Evolutionary conservation across 441 rosid genomes (phyloP).

Genomic region (Bocquillonia castaneifolia): DNA sequence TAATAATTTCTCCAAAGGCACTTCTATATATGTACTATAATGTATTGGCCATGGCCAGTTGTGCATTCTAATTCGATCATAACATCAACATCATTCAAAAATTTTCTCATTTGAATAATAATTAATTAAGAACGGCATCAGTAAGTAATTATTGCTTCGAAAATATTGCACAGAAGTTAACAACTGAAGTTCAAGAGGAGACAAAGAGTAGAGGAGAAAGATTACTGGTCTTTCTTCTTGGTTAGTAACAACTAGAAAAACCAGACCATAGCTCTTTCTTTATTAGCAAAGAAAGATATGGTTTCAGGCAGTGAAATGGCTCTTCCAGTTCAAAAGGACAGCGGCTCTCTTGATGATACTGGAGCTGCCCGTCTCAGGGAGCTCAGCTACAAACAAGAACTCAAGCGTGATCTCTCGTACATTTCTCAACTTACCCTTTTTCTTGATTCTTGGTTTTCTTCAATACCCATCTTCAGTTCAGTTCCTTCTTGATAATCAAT

Average conservation of each 20-base stretch:
- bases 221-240: not conserved
- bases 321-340: conserved; percentile 31
- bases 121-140: too few species aligned
- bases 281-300: conserved; percentile 7
- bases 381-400: conserved; percentile 97
- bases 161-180: too few species aligned
- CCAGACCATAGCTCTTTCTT: not conserved
- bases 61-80: too few species aligned
- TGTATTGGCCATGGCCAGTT: too few species aligned
- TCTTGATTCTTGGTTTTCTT: not conserved
- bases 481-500: not conserved
- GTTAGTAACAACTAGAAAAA: not conserved
- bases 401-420: conserved; percentile 91
- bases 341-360: conserved; percentile 40
- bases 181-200: too few species aligned
- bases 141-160: too few species aligned
- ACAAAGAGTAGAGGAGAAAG: not conserved
- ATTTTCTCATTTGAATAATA: too few species aligned
- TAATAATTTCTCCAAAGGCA: too few species aligned
- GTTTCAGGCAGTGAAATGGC: conserved; percentile 20
- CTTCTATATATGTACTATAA: too few species aligned
- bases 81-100: too few species aligned
- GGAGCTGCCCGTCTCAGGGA: conserved; percentile 71
- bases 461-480: not conserved
- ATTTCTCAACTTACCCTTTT: conserved; percentile 19